phyloP scores from a whole-genome alignment of 2,329 filamentous ascomycete genomes.

The Talaromyces sp. region DNA sequence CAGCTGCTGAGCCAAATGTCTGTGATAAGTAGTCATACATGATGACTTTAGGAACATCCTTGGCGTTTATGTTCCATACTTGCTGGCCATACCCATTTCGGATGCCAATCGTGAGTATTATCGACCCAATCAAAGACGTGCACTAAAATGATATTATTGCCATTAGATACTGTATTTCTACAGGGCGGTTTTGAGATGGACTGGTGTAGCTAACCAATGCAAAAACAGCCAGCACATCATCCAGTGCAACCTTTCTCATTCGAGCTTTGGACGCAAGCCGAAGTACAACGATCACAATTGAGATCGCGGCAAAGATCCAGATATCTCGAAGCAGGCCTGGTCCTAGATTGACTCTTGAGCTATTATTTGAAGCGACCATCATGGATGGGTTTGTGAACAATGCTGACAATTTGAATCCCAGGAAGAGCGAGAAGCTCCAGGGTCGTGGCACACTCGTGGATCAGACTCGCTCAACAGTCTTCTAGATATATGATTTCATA shows the following conservation, averaged over 20 bases:
- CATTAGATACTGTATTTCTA: not conserved
- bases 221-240: conserved; percentile 26
- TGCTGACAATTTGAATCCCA: not conserved
- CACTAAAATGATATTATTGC: conserved; percentile 16
- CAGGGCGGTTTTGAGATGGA: not conserved
- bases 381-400: not conserved
- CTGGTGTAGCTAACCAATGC: conserved; percentile 23
- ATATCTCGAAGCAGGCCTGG: conserved; percentile 23
- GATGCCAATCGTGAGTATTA: conserved; percentile 24
- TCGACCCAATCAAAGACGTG: conserved; percentile 23
- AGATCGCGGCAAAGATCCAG: conserved; percentile 23
- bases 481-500: not conserved
- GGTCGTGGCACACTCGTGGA: not conserved
- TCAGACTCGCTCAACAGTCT: not conserved
- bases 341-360: conserved; percentile 4
- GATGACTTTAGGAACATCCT: conserved; percentile 20
- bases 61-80: conserved; percentile 12
- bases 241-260: conserved; percentile 23
- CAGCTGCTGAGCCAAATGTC: conserved; percentile 25
- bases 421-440: not conserved
- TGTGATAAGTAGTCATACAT: conserved; percentile 28
- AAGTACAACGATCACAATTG: conserved; percentile 21
- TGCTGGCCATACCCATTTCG: conserved; percentile 23
- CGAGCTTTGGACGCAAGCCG: conserved; percentile 24
- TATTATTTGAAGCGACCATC: not conserved